phyloP scores from a whole-genome alignment of 352 stramenopile genomes.

The Phytophthora pinifolia region DNA sequence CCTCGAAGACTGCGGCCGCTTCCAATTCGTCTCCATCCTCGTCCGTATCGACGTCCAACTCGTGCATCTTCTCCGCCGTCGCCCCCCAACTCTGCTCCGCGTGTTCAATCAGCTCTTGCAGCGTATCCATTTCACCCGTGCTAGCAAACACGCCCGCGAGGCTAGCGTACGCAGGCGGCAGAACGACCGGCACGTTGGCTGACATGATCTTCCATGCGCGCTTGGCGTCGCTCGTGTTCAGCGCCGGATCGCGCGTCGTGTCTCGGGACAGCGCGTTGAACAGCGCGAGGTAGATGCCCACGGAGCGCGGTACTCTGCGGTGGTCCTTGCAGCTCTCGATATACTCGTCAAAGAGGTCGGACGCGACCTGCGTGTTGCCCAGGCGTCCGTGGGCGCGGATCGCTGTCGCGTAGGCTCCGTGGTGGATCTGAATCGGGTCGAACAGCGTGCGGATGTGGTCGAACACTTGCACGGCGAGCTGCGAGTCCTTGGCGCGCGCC shows the following conservation, averaged over 20 bases:
- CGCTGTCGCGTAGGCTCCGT: constrained; percentile 57
- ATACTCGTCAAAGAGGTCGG: constrained; percentile 76
- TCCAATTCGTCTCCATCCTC: constrained; percentile 34
- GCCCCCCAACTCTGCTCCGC: constrained; percentile 42
- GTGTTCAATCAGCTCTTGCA: constrained; percentile 64
- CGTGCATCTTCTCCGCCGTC: constrained; percentile 24
- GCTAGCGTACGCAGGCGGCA: constrained; percentile 80
- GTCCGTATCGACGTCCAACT: constrained; percentile 32
- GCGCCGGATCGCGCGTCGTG: constrained; percentile 49
- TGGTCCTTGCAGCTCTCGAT: constrained; percentile 41
- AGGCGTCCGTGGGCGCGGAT: constrained; percentile 73
- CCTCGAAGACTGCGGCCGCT: constrained; percentile 25
- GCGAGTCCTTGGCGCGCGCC: constrained; percentile 52
- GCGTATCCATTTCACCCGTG: constrained; percentile 65
- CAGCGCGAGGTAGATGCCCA: constrained; percentile 69
- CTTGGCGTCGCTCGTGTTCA: constrained; percentile 73
- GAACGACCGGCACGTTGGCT: constrained; percentile 57
- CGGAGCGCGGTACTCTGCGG: constrained; percentile 36
- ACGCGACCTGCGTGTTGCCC: constrained; percentile 58
- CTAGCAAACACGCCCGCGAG: constrained; percentile 79
- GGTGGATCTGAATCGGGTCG: constrained; percentile 44
- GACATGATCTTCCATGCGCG: constrained; percentile 79
- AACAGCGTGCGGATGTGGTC: constrained; percentile 54
- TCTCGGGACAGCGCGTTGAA: constrained; percentile 87
- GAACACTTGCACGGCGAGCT: constrained; percentile 69